phyloP scores from a whole-genome alignment of 1,284 basidiomycete species.

The Boletus sp. region DNA sequence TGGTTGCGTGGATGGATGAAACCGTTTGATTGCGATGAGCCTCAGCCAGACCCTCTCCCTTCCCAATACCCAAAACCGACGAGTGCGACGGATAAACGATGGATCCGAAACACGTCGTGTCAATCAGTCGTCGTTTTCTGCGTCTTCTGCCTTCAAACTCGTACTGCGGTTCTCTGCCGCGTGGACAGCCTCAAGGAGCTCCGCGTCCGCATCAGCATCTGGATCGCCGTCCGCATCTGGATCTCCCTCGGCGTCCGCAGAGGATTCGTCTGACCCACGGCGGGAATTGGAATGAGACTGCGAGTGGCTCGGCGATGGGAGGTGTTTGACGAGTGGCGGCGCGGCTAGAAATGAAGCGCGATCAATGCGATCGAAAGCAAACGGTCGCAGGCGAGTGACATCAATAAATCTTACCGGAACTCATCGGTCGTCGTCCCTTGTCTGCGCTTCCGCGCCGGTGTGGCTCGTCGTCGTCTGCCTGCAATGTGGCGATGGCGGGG shows the following conservation, averaged over 20 bases:
- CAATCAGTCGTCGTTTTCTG: constrained; percentile 37
- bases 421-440: constrained; percentile 32
- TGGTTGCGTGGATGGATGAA: constrained; percentile 3
- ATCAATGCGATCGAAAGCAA: constrained; percentile 18
- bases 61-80: constrained; percentile 22
- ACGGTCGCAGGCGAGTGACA: not conserved
- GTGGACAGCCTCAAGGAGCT: constrained; percentile 49
- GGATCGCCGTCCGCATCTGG: constrained; percentile 41
- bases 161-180: constrained; percentile 44
- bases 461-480: constrained; percentile 34
- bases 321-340: constrained; percentile 24
- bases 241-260: constrained; percentile 36
- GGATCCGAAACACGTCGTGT: not conserved
- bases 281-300: constrained; percentile 29
- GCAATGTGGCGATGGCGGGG: constrained; percentile 37
- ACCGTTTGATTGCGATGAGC: not conserved
- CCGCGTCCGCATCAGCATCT: constrained; percentile 41
- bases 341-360: constrained; percentile 20
- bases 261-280: constrained; percentile 33
- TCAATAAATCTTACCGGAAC: constrained; percentile 28
- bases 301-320: constrained; percentile 30
- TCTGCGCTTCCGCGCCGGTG: constrained; percentile 25
- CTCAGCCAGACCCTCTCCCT: constrained; percentile 12
- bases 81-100: not conserved
- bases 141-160: constrained; percentile 42